Evolutionary conservation across 306 rosid genomes (phyloP), one percentile per base, ranked within the genome.

Genomic region (Carpinus fangiana): DNA sequence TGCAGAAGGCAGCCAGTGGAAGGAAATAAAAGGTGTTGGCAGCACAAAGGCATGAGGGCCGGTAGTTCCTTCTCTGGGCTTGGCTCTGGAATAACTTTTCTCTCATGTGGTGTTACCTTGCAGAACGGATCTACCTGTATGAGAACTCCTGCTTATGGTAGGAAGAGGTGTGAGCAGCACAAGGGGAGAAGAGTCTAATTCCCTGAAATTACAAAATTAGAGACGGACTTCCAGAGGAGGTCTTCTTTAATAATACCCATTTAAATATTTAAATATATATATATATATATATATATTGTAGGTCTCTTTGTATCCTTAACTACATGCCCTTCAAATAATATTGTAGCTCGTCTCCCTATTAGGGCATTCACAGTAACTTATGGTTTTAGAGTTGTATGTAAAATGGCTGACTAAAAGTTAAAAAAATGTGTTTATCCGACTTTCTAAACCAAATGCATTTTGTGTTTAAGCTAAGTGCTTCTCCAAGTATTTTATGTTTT

Each of bases 91-190:
- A 8, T 5, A 62, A 62, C 38, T 62, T 31, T n/a, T 28, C 69
- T 2, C 69, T 54, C 51, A 70, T 57, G 47, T 8, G 60, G 70
- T 26, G 60, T 75, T 60, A 6, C 75, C 38, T 81, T 74, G 53
- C 77, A 78, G 45, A 73, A 81, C 12, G 81, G 73, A 34, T 76
- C 56, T 68, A 9, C 76, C 41, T 79, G 80, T 21, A 53, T 38
- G 36, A 69, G 75, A 48, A 16, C 17, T 62, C 78, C 78, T 50
- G 83, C 67, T 71, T 43, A 14, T 59, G 78, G 71, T 73, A 76
- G 82, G 56, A 56, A 53, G 59, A 56, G 72, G 76, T 66, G 66
- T 57, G 66, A 73, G 54, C 38, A 56, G 61, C 83, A 79, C 73
- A 53, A 23, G 38, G 80, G 74, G 3, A 73, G 20, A 51, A 74